Percentiles rank a stretch among this genome's conserved stretches.
Conservation (phyloP, 2,329 filamentous ascomycete genomes). For the Neopestalotiopsis sp. region DNA sequence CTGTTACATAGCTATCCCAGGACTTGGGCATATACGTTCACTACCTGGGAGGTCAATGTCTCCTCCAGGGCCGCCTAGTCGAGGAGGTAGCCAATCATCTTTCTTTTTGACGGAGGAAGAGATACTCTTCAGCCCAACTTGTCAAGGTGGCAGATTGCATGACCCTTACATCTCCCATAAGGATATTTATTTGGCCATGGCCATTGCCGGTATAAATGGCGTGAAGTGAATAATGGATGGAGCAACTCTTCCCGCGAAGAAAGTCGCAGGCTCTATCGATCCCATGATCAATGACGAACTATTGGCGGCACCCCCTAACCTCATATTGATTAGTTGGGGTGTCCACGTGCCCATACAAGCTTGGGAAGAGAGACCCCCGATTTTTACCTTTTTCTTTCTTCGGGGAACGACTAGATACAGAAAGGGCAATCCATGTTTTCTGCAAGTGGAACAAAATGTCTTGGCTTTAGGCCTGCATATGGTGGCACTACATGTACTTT, state of each 20-base stretch:
- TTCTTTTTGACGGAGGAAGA: background rate
- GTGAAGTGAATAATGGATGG: background rate
- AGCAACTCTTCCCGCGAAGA: background rate
- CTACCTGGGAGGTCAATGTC: too few species aligned
- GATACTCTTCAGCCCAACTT: background rate
- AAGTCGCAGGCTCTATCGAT: constrained; percentile 14
- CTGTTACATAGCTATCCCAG: too few species aligned
- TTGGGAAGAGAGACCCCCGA: background rate
- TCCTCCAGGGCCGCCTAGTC: background rate
- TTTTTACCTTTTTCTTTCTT: background rate
- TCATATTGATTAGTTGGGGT: constrained; percentile 8
- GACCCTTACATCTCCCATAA: background rate
- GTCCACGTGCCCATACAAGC: constrained; percentile 15
- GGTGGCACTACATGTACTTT: too few species aligned
- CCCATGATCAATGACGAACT: constrained; percentile 14
- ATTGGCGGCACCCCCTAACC: constrained; percentile 6
- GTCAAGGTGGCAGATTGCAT: background rate
- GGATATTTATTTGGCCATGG: background rate
- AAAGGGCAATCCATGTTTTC: background rate
- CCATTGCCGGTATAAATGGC: background rate
- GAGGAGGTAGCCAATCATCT: background rate
- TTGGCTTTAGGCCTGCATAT: background rate
- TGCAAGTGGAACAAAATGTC: constrained; percentile 2
- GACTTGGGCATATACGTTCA: too few species aligned
- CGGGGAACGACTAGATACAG: background rate